These are phyloP conservation scores for Bjerkandera adusta DNA, from an alignment of 1,284 basidiomycete genomes.

Conservation along the genomic window DNA sequence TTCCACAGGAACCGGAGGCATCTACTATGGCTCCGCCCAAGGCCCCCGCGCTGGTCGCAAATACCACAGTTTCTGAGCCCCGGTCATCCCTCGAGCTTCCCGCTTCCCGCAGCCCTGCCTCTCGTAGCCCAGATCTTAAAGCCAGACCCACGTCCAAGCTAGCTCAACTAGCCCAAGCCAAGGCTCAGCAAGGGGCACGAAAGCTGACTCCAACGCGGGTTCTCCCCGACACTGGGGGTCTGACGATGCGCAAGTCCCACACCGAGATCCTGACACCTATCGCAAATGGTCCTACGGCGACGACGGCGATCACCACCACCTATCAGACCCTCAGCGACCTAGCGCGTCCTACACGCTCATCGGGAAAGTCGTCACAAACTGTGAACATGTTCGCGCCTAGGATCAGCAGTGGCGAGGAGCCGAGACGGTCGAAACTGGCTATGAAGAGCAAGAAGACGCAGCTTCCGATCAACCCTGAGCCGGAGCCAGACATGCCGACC, in stretches of 20 bases:
- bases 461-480: constrained; percentile 36
- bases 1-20: neutral
- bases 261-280: constrained; percentile 74
- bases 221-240: constrained; percentile 9
- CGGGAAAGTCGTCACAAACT: constrained; percentile 22
- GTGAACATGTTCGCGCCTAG: constrained; percentile 11
- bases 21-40: neutral
- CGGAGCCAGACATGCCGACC: constrained; percentile 18
- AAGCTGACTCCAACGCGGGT: constrained; percentile 23
- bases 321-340: constrained; percentile 64
- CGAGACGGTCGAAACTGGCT: constrained; percentile 63
- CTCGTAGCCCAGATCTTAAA: constrained; percentile 1
- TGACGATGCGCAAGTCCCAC: constrained; percentile 24
- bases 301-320: constrained; percentile 77
- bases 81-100: neutral
- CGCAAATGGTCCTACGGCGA: constrained; percentile 71
- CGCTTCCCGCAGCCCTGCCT: too few relatives aligned
- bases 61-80: neutral
- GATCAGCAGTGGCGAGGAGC: constrained; percentile 12
- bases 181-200: constrained; percentile 34
- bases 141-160: constrained; percentile 9
- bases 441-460: constrained; percentile 53
- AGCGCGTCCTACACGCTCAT: constrained; percentile 22
- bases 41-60: neutral
- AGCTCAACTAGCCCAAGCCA: constrained; percentile 32